Base-by-base conservation (phyloP, 306 rosid species). In the Benincasa hispida region DNA sequence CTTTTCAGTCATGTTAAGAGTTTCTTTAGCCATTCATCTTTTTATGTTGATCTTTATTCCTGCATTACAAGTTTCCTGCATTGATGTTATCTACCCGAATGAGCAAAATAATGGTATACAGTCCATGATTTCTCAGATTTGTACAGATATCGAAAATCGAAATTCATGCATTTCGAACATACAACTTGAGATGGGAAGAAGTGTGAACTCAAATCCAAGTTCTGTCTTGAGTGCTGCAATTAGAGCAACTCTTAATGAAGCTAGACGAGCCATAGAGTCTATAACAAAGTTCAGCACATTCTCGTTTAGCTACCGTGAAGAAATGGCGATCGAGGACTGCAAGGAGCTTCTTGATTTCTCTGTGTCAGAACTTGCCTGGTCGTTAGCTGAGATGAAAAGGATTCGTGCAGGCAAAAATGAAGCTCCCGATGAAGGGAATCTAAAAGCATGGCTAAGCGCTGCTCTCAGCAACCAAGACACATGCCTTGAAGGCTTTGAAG, bases 381-480 rank as follows among this genome's bases (percentile, higher is more conserved):
- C 99, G 0, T 30, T 94, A 51, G 88, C 82, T 0, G 99, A 85
- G 81, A 92, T 94, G 97, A 86, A 81, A 58, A 82, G 78, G 85
- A 85, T 91, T 24, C 79, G 96, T 45, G 79, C 80, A 0, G 92
- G 92, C 0, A 87, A 86, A 25, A 68, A 27, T 6, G 80, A 67
- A 21, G 76, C 61, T 21, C 88, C 86, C 15, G 79, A 82, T 0
- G 89, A 89, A 37, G 99, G 93, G 0, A 85, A 92, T 85, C 83
- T 94, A 1, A 88, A 94, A 81, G 92, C 99, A 6, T 94, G 99
- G 99, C 80, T 92, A 0, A 94, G 99, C 41, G 99, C 99, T 17
- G 97, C 99, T 5, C 86, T 92, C 4, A 92, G 99, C 56, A 94
- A 94, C 88, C 99, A 88, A 79, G 99, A 94, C 78, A 94, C 97